Conservation (phyloP, 805 yeast species). For the Wickerhamiella brachini region DNA sequence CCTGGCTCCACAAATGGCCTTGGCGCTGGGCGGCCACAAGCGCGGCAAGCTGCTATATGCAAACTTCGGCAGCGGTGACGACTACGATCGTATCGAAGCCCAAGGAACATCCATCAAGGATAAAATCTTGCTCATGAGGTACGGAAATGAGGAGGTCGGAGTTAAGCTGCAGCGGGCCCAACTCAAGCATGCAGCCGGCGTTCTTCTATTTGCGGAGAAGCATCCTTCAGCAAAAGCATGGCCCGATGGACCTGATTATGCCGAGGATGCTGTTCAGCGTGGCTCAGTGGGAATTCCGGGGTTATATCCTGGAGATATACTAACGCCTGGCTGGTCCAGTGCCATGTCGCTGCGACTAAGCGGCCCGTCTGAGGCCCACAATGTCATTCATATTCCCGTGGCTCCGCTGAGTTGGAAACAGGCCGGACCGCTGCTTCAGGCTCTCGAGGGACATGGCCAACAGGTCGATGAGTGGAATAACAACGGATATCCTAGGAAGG, state of each 20-base stretch:
- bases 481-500: conserved; percentile 19
- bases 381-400: conserved; percentile 60
- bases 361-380: conserved; percentile 35
- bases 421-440: conserved; percentile 33
- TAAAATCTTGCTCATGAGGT: conserved; percentile 47
- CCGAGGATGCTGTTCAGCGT: conserved; percentile 36
- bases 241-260: conserved; percentile 25
- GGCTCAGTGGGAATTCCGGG: conserved; percentile 33
- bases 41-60: conserved; percentile 45
- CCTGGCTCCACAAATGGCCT: conserved; percentile 31
- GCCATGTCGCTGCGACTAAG: conserved; percentile 29
- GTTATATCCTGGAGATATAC: conserved; percentile 59
- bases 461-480: conserved; percentile 24
- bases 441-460: conserved; percentile 28
- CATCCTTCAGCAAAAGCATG: conserved; percentile 16
- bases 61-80: conserved; percentile 49
- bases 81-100: conserved; percentile 28
- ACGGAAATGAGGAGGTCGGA: conserved; percentile 39
- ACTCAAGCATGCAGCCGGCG: conserved; percentile 43
- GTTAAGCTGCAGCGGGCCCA: conserved; percentile 44
- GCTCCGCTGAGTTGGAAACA: conserved; percentile 69
- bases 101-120: conserved; percentile 30
- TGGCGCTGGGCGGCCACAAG: conserved; percentile 45
- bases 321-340: conserved; percentile 64
- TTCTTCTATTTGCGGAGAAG: conserved; percentile 46